Conservation (phyloP, 306 rosid genomes). For the Potentilla sterilis region DNA sequence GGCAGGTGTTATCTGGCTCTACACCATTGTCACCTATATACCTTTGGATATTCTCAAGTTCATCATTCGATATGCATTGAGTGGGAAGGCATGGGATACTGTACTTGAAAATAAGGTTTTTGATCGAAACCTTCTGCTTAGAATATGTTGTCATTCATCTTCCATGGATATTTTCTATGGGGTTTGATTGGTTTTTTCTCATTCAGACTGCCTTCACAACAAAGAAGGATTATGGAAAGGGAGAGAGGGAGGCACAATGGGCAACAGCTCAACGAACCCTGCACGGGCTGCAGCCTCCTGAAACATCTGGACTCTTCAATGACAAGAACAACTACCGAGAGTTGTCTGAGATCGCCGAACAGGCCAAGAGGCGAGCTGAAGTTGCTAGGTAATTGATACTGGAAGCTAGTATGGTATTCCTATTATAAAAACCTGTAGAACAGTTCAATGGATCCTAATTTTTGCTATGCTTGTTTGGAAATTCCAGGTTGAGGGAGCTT, state of each 20-base stretch:
- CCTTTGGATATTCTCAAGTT: conserved; percentile 74
- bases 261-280: conserved; percentile 82
- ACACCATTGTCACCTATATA: conserved; percentile 63
- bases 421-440: not conserved
- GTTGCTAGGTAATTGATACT: conserved; percentile 53
- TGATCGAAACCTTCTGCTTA: not conserved
- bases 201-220: conserved; percentile 73
- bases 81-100: conserved; percentile 84
- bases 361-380: conserved; percentile 81
- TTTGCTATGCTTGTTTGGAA: not conserved
- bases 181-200: not conserved
- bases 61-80: conserved; percentile 61
- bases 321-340: conserved; percentile 58
- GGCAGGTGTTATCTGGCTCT: conserved; percentile 88
- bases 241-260: conserved; percentile 92
- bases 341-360: conserved; percentile 73
- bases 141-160: not conserved
- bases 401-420: not conserved
- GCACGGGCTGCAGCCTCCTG: conserved; percentile 79
- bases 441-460: not conserved
- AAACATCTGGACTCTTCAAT: conserved; percentile 34
- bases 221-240: conserved; percentile 80
- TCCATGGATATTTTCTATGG: not conserved
- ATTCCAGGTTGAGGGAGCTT: conserved; percentile 76
- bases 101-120: conserved; percentile 60